phyloP scores from a whole-genome alignment of 1,284 basidiomycete genomes.

The Trichosporon faecale region DNA sequence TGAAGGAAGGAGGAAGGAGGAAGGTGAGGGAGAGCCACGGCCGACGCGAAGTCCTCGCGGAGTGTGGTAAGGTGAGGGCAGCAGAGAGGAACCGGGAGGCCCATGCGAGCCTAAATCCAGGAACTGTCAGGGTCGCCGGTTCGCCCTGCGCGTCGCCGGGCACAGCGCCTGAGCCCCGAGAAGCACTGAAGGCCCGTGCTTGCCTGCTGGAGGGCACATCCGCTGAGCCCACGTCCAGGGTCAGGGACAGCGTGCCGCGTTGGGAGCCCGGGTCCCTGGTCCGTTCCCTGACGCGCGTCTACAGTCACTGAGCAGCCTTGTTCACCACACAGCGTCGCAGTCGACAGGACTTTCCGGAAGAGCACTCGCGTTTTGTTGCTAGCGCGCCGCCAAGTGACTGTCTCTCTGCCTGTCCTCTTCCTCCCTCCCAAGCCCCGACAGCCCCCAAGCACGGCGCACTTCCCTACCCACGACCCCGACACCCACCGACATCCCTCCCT shows the following conservation, averaged over 20 bases:
- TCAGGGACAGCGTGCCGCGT: not conserved
- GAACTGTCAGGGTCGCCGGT: not conserved
- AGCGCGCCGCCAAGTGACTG: not conserved
- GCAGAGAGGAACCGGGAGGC: slow-evolving; percentile 1
- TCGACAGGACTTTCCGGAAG: too few species aligned
- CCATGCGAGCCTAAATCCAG: not conserved
- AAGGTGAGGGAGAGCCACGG: not conserved
- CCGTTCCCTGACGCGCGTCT: not conserved
- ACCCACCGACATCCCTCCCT: not conserved
- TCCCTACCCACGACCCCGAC: slow-evolving; percentile 1
- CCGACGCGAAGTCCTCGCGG: not conserved
- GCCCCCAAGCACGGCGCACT: not conserved
- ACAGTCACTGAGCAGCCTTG: not conserved
- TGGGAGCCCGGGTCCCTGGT: not conserved
- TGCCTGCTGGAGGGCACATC: not conserved
- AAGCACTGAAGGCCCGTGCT: not conserved
- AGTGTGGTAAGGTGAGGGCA: not conserved
- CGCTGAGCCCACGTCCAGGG: not conserved
- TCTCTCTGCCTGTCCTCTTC: not conserved
- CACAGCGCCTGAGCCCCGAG: not conserved
- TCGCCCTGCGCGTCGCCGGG: not conserved
- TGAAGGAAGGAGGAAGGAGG: not conserved
- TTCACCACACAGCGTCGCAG: not conserved
- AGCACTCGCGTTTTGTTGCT: not conserved
- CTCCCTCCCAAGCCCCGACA: not conserved